phyloP scores from a whole-genome alignment of 1,139 yeast genomes.

The Scheffersomyces titani region DNA sequence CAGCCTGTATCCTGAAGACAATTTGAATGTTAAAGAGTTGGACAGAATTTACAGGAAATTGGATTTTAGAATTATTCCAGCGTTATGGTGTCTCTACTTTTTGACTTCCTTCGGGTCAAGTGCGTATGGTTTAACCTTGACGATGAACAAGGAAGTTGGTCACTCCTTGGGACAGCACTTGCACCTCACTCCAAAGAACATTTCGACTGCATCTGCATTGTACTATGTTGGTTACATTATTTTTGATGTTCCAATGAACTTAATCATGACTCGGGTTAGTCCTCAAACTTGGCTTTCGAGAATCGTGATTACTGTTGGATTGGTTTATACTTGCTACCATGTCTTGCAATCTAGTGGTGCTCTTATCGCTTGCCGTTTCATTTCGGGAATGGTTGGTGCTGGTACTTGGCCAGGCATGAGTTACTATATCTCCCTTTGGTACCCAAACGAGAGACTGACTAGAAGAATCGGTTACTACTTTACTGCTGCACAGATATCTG shows the following conservation, averaged over 20 bases:
- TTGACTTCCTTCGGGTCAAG: slow-evolving; percentile 77
- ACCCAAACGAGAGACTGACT: slow-evolving; percentile 77
- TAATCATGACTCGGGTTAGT: slow-evolving; percentile 77
- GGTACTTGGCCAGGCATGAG: slow-evolving; percentile 96
- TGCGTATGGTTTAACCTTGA: slow-evolving; percentile 77
- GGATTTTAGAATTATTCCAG: slow-evolving; percentile 76
- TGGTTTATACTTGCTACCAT: slow-evolving; percentile 73
- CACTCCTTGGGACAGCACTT: slow-evolving; percentile 65
- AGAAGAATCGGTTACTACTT: slow-evolving; percentile 84
- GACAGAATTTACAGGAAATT: slow-evolving; percentile 65
- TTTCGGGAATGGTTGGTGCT: slow-evolving; percentile 81
- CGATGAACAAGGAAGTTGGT: slow-evolving; percentile 68
- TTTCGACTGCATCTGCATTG: slow-evolving; percentile 76
- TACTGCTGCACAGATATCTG: slow-evolving; percentile 88
- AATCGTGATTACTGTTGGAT: slow-evolving; percentile 74
- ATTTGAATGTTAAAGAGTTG: slow-evolving; percentile 31
- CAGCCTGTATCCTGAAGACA: slow-evolving; percentile 2
- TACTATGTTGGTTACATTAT: slow-evolving; percentile 82
- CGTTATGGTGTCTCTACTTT: slow-evolving; percentile 79
- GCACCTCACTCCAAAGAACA: slow-evolving; percentile 53
- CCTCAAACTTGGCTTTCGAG: slow-evolving; percentile 87
- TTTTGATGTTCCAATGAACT: slow-evolving; percentile 87
- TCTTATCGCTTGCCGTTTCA: slow-evolving; percentile 68
- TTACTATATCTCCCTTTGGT: slow-evolving; percentile 82
- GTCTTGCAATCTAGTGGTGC: slow-evolving; percentile 58